These are phyloP conservation scores for Podospora anserina DNA, from an alignment of 495 filamentous ascomycete species.

Conservation along the genomic window DNA sequence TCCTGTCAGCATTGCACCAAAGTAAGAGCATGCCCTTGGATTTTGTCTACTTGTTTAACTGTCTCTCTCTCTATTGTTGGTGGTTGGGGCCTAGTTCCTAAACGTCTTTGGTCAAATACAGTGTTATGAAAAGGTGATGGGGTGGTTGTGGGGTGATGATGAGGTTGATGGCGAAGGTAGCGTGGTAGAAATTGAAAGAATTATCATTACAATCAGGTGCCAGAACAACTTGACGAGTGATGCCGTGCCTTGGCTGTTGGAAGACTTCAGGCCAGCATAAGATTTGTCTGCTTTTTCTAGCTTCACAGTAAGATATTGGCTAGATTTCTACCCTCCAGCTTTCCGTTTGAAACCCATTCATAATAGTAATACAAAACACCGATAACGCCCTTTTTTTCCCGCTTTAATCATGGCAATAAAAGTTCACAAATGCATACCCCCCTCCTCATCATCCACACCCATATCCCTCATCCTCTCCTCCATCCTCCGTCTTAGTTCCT, in stretches of 20 bases:
- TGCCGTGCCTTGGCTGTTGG: too few species aligned
- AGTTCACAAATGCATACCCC: conserved; percentile 66
- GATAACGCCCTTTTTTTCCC: background rate
- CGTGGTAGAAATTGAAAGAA: background rate
- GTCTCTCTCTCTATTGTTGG: background rate
- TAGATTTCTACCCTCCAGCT: background rate
- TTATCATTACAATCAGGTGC: background rate
- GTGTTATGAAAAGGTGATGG: background rate
- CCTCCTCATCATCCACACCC: conserved; percentile 48
- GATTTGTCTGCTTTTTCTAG: too few species aligned
- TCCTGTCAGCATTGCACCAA: background rate
- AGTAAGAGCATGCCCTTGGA: background rate
- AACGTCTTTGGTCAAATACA: background rate
- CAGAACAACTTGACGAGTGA: too few species aligned
- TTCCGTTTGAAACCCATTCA: background rate
- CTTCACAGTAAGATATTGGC: too few species aligned
- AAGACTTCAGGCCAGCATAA: too few species aligned
- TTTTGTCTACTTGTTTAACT: background rate
- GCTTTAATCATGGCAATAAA: background rate
- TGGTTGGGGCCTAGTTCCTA: background rate
- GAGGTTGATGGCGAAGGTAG: background rate
- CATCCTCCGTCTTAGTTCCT: conserved; percentile 45
- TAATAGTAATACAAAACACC: background rate
- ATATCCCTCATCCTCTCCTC: conserved; percentile 46
- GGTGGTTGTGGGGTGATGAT: background rate